Evolutionary conservation across 108 stramenopile genomes (phyloP).

Genomic region (Discostella stelligeroides): DNA sequence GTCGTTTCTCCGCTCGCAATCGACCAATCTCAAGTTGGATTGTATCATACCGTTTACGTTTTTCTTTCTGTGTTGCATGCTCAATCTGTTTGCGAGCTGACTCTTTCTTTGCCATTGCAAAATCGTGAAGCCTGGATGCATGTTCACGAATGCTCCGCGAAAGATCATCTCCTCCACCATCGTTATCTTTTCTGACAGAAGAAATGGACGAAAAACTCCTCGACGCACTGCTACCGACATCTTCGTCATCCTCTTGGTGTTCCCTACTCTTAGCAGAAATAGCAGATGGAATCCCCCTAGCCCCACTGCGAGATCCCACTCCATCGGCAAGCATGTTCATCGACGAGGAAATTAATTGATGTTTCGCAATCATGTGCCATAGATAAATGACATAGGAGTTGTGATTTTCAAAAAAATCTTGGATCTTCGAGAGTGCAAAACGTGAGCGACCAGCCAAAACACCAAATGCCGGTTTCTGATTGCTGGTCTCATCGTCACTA

Average conservation of each 20-base stretch:
- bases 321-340: not conserved
- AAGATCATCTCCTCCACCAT: slow-evolving; percentile 5
- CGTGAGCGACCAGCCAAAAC: slow-evolving; percentile 3
- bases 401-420: no score
- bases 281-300: no score
- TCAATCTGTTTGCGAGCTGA: not conserved
- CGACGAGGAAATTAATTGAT: slow-evolving; percentile 1
- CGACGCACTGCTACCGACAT: not conserved
- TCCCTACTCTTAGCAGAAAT: no score
- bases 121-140: slow-evolving; percentile 2
- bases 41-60: not conserved
- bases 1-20: not conserved
- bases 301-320: no score
- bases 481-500: not conserved
- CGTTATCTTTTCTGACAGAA: not conserved
- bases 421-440: not conserved
- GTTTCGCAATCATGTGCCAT: not conserved
- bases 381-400: no score
- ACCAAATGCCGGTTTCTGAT: slow-evolving; percentile 1
- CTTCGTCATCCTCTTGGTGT: no score
- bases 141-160: not conserved
- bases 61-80: not conserved
- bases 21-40: no score
- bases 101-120: no score
- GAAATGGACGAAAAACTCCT: slow-evolving; percentile 1